Evolutionary conservation across 441 rosid species (phyloP).

Genomic region (Corymbia citriodora): DNA sequence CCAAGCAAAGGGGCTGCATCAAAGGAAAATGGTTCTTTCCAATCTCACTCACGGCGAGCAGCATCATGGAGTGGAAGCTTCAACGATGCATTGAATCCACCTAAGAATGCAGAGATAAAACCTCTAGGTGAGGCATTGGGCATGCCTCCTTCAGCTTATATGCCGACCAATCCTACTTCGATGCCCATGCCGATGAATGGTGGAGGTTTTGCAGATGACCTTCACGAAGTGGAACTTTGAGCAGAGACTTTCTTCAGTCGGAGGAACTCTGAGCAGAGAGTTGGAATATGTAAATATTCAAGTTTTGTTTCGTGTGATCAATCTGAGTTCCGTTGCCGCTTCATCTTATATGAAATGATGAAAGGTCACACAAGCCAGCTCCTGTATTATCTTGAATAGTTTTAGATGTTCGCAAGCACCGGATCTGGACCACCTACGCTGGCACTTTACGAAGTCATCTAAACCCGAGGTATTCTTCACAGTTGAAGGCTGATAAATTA

Average conservation of each 20-base stretch:
- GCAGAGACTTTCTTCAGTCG: not conserved
- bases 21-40: conserved; percentile 18
- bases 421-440: conserved; percentile 2
- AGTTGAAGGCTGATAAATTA: not conserved
- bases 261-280: conserved; percentile 3
- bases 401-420: conserved; percentile 2
- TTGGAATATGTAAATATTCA: conserved; percentile 44
- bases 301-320: conserved; percentile 33
- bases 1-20: conserved; percentile 15
- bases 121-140: conserved; percentile 29
- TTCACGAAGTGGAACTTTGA: conserved; percentile 89
- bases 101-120: conserved; percentile 17
- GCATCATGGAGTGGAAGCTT: conserved; percentile 94
- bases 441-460: not conserved
- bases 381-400: conserved; percentile 1
- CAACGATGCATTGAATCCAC: conserved; percentile 28
- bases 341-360: not conserved
- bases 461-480: not conserved
- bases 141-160: conserved; percentile 28
- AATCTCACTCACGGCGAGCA: conserved; percentile 56
- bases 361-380: conserved; percentile 6
- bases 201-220: conserved; percentile 66
- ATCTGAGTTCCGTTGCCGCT: not conserved
- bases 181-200: conserved; percentile 22
- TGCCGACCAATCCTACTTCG: conserved; percentile 18